A percentile compares a stretch with the other conserved stretches of the same genome.
These are phyloP conservation scores for Lichtheimia ramosa DNA, from an alignment of 371 early-diverging fungal species.

Conservation along the genomic window DNA sequence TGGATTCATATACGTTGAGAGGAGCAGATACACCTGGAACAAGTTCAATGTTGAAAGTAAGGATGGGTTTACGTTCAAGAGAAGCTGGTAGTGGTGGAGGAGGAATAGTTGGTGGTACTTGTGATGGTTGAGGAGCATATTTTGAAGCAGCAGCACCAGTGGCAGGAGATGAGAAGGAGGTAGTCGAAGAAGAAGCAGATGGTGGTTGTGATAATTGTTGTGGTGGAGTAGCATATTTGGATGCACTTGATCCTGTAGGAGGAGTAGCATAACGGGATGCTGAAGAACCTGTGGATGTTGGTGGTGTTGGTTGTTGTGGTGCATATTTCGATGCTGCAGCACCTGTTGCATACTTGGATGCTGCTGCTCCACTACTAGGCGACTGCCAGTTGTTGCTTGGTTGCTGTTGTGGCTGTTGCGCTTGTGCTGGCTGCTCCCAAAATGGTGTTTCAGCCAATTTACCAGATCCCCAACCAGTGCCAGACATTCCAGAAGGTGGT, in stretches of 20 bases:
- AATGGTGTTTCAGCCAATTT: conserved; percentile 34
- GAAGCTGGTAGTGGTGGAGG: conserved; percentile 1
- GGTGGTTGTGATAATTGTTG: neutral
- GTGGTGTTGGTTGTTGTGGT: conserved; percentile 6
- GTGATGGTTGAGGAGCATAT: conserved; percentile 4
- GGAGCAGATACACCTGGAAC: conserved; percentile 31
- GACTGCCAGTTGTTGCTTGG: neutral
- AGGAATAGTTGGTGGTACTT: neutral
- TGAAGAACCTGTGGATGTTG: conserved; percentile 1
- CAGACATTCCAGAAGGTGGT: conserved; percentile 8
- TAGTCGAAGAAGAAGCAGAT: conserved; percentile 2
- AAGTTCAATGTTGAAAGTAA: conserved; percentile 41
- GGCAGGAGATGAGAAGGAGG: neutral
- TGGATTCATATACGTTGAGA: conserved; percentile 26
- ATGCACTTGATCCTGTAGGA: neutral
- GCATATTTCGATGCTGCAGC: conserved; percentile 10
- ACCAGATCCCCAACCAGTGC: conserved; percentile 25
- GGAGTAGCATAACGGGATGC: conserved; percentile 23
- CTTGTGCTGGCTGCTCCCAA: conserved; percentile 27
- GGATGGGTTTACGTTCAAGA: conserved; percentile 8
- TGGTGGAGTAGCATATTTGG: neutral
- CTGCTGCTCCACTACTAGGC: conserved; percentile 5
- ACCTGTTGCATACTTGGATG: conserved; percentile 11
- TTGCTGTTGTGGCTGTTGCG: conserved; percentile 3
- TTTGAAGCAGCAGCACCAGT: conserved; percentile 4